A percentile compares a stretch with the other conserved stretches of the same genome.
phyloP scores from a whole-genome alignment of 2,329 filamentous ascomycete species.

The Cladosporium sp. region DNA sequence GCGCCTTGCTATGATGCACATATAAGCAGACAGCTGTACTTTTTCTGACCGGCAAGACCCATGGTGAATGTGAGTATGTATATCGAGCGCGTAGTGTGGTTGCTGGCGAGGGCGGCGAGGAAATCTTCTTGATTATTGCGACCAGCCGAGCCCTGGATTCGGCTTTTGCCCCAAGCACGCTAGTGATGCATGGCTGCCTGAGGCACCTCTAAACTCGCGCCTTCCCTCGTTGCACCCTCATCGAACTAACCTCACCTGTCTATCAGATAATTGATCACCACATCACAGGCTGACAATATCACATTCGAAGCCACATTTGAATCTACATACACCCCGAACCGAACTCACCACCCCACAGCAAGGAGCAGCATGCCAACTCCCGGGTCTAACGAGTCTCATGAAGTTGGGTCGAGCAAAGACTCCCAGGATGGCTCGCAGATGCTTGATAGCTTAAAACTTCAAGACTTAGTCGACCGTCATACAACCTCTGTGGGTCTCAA shows the following conservation, averaged over 20 bases:
- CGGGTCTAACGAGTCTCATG: not conserved
- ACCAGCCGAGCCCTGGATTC: not conserved
- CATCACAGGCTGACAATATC: not conserved
- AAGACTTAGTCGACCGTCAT: not conserved
- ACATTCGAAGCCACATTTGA: too few species aligned
- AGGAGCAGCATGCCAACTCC: not conserved
- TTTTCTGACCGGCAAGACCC: constrained; percentile 27
- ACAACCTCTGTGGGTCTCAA: not conserved
- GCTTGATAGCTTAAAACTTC: not conserved
- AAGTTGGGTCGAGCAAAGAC: not conserved
- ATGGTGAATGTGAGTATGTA: constrained; percentile 17
- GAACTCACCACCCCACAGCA: not conserved
- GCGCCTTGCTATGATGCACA: not conserved
- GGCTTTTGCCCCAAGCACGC: not conserved
- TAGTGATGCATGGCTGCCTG: not conserved
- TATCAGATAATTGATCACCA: not conserved
- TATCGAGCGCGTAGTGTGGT: not conserved
- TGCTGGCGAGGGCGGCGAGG: not conserved
- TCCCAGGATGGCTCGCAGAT: constrained; percentile 6
- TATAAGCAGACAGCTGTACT: constrained; percentile 11
- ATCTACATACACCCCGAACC: too few species aligned
- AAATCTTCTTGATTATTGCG: not conserved
- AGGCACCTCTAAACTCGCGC: not conserved
- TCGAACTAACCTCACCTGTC: not conserved
- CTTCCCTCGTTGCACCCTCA: not conserved